Evolutionary conservation across 495 filamentous ascomycete genomes (phyloP), one percentile per base, ranked within the genome.

Genomic region (Hyphodiscus hymeniophilus): DNA sequence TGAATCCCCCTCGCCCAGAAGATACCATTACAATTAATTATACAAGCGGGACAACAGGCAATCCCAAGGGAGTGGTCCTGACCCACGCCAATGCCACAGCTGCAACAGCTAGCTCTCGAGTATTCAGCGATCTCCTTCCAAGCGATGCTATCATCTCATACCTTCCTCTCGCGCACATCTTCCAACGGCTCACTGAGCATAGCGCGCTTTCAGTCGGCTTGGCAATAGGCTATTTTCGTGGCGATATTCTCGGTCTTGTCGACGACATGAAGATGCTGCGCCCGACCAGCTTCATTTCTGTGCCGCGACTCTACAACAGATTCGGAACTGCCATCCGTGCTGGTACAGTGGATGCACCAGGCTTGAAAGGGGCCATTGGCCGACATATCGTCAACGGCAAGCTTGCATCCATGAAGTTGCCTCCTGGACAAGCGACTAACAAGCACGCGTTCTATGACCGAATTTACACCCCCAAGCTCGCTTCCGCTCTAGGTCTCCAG

Each of bases 1-100:
- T 76, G 61, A 81, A 80, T 42, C 76, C 84, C 24, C 91, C 92
- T 7, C 66, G 65, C 24, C 77, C 85, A 0, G 75, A 83, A 2
- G 89, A 96, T 59, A 74, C 85, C 57, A 73, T 94, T 47, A 97
- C 92, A 26, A 89, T 98, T 67, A 98, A 97, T 69, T 98, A 98
- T 68, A 98, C 92, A 8, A 94, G 87, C 11, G 92, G 92, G 15
- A 98, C 92, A 8, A 98, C 92, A 0, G 94, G 92, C 6, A 76
- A 85, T 52, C 92, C 92, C 4, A 98, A 98, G 69, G 92, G 92
- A 47, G 92, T 97, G 5, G 71, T 91, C 28, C 66, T 97, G 51
- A 89, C 85, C 3, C 94, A 98, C 59, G 68, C 70, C 53, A 87
- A 83, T 60, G 87, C 89, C 22, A 77, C 94, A 3, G 80, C 88